Percentiles rank a stretch among this genome's conserved stretches.
Conservation (phyloP, 1,139 yeast species). For the Candida sp. region DNA sequence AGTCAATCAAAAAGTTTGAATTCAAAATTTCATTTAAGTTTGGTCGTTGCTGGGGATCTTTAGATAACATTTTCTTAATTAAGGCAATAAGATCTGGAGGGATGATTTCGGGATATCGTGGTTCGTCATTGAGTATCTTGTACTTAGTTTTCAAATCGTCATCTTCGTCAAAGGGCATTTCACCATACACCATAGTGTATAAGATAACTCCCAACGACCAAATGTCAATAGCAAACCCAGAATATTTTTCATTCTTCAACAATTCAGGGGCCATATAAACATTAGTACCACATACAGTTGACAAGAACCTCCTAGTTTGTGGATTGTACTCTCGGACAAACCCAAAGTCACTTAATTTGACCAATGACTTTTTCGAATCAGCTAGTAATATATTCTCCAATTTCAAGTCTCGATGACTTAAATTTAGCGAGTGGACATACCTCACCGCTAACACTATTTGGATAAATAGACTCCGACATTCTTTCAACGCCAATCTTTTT, state of each 20-base stretch:
- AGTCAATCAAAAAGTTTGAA: conserved; percentile 56
- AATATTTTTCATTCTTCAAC: conserved; percentile 62
- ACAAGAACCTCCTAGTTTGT: conserved; percentile 50
- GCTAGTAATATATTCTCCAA: conserved; percentile 82
- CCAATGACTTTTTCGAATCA: conserved; percentile 50
- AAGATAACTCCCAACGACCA: conserved; percentile 96
- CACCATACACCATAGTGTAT: conserved; percentile 84
- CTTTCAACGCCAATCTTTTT: conserved; percentile 51
- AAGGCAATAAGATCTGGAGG: conserved; percentile 50
- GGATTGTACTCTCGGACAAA: conserved; percentile 78
- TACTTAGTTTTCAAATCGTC: conserved; percentile 60
- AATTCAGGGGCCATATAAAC: conserved; percentile 98
- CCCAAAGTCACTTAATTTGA: conserved; percentile 89
- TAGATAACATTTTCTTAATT: conserved; percentile 53
- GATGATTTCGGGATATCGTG: conserved; percentile 44
- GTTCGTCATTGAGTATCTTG: conserved; percentile 65
- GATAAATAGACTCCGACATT: conserved; percentile 60
- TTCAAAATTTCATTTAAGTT: conserved; percentile 54
- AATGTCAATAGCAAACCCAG: conserved; percentile 80
- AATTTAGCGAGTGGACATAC: conserved; percentile 76
- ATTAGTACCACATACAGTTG: conserved; percentile 91
- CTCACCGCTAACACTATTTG: conserved; percentile 83
- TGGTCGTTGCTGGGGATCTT: conserved; percentile 68
- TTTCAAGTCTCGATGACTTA: conserved; percentile 89
- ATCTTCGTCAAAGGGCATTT: conserved; percentile 90